Percentiles rank a stretch among this genome's conserved stretches.
These are phyloP conservation scores for Thielaviopsis ethacetica DNA, from an alignment of 2,329 filamentous ascomycete species.

Conservation along the genomic window DNA sequence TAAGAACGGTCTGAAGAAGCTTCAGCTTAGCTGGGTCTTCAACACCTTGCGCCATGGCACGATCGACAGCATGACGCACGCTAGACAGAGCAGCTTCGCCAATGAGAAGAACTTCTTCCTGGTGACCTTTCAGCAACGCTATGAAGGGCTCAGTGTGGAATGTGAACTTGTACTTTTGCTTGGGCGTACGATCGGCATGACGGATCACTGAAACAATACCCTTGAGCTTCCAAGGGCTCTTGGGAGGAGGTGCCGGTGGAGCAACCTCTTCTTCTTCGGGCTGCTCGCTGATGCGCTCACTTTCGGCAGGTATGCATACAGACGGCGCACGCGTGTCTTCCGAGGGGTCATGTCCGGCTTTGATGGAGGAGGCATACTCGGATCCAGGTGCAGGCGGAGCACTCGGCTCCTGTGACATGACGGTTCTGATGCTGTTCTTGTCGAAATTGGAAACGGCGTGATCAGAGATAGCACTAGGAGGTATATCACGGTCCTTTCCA, in stretches of 20 bases:
- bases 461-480: neutral
- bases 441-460: neutral
- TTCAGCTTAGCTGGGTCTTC: conserved; percentile 83
- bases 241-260: conserved; percentile 50
- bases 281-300: conserved; percentile 7
- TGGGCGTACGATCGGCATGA: conserved; percentile 91
- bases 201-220: conserved; percentile 93
- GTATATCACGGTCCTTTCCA: neutral
- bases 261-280: neutral
- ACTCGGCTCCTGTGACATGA: neutral
- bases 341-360: neutral
- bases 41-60: conserved; percentile 59
- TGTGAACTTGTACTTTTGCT: conserved; percentile 99
- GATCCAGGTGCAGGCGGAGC: conserved; percentile 1
- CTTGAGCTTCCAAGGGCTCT: conserved; percentile 96
- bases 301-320: conserved; percentile 18
- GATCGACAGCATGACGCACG: conserved; percentile 73
- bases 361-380: conserved; percentile 7
- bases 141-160: conserved; percentile 96
- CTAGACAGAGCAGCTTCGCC: conserved; percentile 79
- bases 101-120: conserved; percentile 88
- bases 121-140: conserved; percentile 81
- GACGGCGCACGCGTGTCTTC: conserved; percentile 21
- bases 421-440: neutral
- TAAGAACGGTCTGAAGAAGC: conserved; percentile 67